Percentiles rank a stretch among this genome's conserved stretches.
Conservation (phyloP, 2,329 filamentous ascomycete species). For the Phialophora verrucosa region DNA sequence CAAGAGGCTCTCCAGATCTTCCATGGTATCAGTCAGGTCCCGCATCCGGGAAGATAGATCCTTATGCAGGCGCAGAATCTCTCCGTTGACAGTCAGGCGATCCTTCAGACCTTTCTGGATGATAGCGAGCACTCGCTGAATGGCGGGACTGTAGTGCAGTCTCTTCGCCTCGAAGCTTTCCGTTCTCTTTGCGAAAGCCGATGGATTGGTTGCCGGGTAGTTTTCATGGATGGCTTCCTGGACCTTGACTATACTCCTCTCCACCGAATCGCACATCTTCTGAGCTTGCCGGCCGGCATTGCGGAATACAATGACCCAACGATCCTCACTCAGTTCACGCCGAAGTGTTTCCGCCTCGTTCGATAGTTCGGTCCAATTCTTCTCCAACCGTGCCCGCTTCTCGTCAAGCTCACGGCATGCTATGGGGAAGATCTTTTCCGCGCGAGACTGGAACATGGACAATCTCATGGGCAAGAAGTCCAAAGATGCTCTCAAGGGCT, state of each 20-base stretch:
- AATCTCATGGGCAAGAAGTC: slow-evolving; percentile 96
- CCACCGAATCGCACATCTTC: slow-evolving; percentile 96
- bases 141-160: slow-evolving; percentile 88
- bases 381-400: slow-evolving; percentile 74
- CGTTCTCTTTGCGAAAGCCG: slow-evolving; percentile 77
- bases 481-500: slow-evolving; percentile 86
- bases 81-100: slow-evolving; percentile 93
- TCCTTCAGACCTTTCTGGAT: slow-evolving; percentile 96
- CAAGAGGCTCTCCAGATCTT: slow-evolving; percentile 73
- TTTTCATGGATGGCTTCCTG: slow-evolving; percentile 78
- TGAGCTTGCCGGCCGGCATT: slow-evolving; percentile 89
- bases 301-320: slow-evolving; percentile 94
- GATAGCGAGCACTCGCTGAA: slow-evolving; percentile 86
- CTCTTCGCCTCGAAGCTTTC: slow-evolving; percentile 96
- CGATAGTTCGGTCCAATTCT: slow-evolving; percentile 85
- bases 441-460: slow-evolving; percentile 81
- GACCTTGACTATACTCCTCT: slow-evolving; percentile 82
- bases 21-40: slow-evolving; percentile 75
- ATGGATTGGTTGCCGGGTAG: slow-evolving; percentile 73
- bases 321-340: slow-evolving; percentile 90
- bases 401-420: slow-evolving; percentile 88
- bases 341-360: slow-evolving; percentile 86
- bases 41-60: slow-evolving; percentile 87
- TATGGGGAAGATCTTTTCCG: slow-evolving; percentile 79
- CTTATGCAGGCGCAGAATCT: slow-evolving; percentile 82